phyloP scores from a whole-genome alignment of 2,329 filamentous ascomycete genomes.

The Scytalidium sp. region DNA sequence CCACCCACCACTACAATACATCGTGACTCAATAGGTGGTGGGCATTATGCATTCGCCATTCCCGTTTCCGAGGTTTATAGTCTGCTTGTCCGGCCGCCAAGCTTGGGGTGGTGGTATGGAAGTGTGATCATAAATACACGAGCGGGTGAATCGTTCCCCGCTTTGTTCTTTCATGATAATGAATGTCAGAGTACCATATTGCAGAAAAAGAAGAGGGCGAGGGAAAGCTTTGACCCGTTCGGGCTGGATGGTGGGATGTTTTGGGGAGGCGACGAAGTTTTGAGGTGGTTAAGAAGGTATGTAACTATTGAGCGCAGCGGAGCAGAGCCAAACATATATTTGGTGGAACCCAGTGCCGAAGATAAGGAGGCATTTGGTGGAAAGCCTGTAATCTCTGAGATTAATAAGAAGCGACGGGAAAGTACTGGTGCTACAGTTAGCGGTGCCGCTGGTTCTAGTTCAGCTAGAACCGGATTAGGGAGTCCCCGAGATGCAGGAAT shows the following conservation, averaged over 20 bases:
- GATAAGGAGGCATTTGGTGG: slow-evolving; percentile 73
- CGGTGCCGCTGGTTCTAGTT: slow-evolving; percentile 33
- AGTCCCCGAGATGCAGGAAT: slow-evolving; percentile 64
- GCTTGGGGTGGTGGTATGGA: slow-evolving; percentile 97
- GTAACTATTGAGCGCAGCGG: slow-evolving; percentile 77
- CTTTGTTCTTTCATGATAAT: slow-evolving; percentile 95
- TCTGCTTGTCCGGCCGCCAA: slow-evolving; percentile 84
- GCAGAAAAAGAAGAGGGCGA: slow-evolving; percentile 82
- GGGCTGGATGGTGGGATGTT: slow-evolving; percentile 83
- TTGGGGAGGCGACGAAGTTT: slow-evolving; percentile 95
- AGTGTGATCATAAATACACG: slow-evolving; percentile 90
- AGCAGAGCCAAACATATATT: slow-evolving; percentile 85
- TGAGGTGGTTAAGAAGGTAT: slow-evolving; percentile 87
- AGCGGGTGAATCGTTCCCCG: slow-evolving; percentile 88
- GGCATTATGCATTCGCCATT: slow-evolving; percentile 87
- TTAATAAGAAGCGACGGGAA: slow-evolving; percentile 32
- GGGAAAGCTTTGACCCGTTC: slow-evolving; percentile 88
- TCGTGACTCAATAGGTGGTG: slow-evolving; percentile 60
- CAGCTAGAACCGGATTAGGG: slow-evolving; percentile 30
- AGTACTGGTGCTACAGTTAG: slow-evolving; percentile 26
- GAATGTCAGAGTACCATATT: slow-evolving; percentile 95
- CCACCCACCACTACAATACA: slow-evolving; percentile 83
- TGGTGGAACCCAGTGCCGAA: slow-evolving; percentile 82
- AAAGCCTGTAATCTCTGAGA: slow-evolving; percentile 40
- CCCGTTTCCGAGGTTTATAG: slow-evolving; percentile 90